These are phyloP conservation scores for Fomitiporia mediterranea DNA, from an alignment of 1,284 basidiomycete genomes.

Conservation along the genomic window DNA sequence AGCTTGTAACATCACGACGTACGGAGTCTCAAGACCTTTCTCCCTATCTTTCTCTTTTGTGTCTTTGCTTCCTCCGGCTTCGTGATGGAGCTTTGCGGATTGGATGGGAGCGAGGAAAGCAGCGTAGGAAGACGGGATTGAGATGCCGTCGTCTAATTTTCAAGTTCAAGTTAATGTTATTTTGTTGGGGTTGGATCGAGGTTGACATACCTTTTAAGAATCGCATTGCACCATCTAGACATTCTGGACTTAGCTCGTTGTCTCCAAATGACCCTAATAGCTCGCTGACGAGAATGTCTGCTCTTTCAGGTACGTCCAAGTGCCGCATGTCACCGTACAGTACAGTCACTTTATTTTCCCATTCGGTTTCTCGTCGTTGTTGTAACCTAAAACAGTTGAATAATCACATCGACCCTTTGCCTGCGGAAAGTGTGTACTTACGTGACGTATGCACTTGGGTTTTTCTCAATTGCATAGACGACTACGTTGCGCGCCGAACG, in stretches of 20 bases:
- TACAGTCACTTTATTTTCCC: conserved; percentile 79
- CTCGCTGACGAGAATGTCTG: conserved; percentile 95
- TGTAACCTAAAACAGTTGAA: conserved; percentile 57
- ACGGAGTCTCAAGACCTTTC: conserved; percentile 84
- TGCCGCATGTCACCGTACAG: conserved; percentile 93
- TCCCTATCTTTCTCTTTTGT: conserved; percentile 37
- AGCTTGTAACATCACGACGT: conserved; percentile 97
- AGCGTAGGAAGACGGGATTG: conserved; percentile 94
- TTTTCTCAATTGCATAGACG: conserved; percentile 94
- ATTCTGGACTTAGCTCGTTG: conserved; percentile 97
- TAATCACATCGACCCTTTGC: neutral
- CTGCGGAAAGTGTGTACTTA: conserved; percentile 38
- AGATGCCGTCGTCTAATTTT: conserved; percentile 80
- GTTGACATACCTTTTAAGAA: conserved; percentile 75
- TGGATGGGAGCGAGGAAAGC: conserved; percentile 92
- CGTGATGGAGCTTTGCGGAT: conserved; percentile 87
- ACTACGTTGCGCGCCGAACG: conserved; percentile 62
- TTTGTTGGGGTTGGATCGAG: neutral
- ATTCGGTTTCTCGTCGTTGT: conserved; percentile 74
- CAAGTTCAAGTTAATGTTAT: neutral
- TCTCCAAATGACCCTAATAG: conserved; percentile 97
- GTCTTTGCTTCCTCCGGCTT: conserved; percentile 62
- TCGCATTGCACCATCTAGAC: conserved; percentile 91
- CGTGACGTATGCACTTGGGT: conserved; percentile 91
- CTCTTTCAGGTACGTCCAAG: conserved; percentile 75